Base-by-base conservation (phyloP, 306 rosid species). In the Castanea crenata region DNA sequence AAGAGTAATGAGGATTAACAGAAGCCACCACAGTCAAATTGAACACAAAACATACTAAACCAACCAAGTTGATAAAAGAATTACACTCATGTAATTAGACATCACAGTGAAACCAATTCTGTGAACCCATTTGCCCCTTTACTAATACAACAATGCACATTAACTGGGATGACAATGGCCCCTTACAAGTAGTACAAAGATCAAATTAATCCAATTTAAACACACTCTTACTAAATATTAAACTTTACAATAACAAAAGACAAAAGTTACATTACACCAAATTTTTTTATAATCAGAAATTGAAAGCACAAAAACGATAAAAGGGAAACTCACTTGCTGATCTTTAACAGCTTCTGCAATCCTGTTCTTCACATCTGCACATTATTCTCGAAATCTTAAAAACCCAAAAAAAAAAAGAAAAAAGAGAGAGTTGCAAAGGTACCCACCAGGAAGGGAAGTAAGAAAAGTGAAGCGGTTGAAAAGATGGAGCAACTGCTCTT, bases 391-490 rank as follows among this genome's bases (percentile, higher is more conserved):
- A 38, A 65, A 11, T 32, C 58, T 57, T 69, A 35, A 27, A n/a
- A 58, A 54, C 2, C 0, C 1, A 25, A 18, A 32, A 2, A n/a
- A 55, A 13, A 69, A 41, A 58, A 8, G 3, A 15, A 13, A 21
- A 29, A 78, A 10, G 10, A 6, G 18, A 4, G 34, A 4, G 41
- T 5, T 13, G 73, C 44, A 9, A 20, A 54, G n/a, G 67, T 75
- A 89, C 98, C 96, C 74, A 91, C 98, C 96, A n/a, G 94, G 81
- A 57, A 86, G 94, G 59, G 94, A 88, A 5, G 90, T 86, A 84
- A 92, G 93, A 59, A 34, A 73, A 59, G 71, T 8, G 74, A 92
- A 94, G 44, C 94, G 96, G 80, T 79, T 81, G 76, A 91, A 94
- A 59, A 94, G 94, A 86, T 92, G 90, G 1, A 87, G 76, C 81